Percentiles rank a stretch among this genome's conserved stretches.
Conservation (phyloP, 2,329 filamentous ascomycete genomes). For the Cadophora sp. region DNA sequence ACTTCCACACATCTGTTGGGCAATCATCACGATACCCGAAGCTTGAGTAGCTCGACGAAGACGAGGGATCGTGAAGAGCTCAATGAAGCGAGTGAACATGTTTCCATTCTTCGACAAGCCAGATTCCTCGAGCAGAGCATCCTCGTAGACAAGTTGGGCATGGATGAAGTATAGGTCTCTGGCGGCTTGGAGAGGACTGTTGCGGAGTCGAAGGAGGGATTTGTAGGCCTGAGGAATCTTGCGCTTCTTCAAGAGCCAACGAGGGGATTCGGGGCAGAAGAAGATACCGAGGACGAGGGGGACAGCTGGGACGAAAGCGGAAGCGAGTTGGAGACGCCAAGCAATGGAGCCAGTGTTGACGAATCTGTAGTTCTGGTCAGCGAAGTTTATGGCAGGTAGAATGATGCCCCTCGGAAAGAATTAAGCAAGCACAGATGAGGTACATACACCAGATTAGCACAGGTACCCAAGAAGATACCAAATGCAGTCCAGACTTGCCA, state of each 20-base stretch:
- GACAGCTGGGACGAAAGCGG: constrained; percentile 69
- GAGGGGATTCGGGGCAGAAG: constrained; percentile 69
- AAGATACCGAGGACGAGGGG: constrained; percentile 64
- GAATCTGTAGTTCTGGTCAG: constrained; percentile 46
- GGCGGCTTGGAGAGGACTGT: constrained; percentile 64
- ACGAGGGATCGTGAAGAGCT: constrained; percentile 74
- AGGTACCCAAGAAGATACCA: constrained; percentile 65
- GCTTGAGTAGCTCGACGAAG: constrained; percentile 76
- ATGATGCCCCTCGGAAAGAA: too few species aligned
- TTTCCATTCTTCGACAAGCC: constrained; percentile 52
- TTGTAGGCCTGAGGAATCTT: constrained; percentile 55
- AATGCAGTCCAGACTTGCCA: constrained; percentile 62
- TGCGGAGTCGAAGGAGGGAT: constrained; percentile 63
- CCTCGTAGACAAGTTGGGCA: constrained; percentile 57
- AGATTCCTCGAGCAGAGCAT: constrained; percentile 49
- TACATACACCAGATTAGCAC: constrained; percentile 50
- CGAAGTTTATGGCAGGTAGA: too few species aligned
- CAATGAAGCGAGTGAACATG: constrained; percentile 63
- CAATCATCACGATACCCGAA: constrained; percentile 71
- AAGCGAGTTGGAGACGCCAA: constrained; percentile 70
- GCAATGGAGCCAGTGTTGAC: constrained; percentile 63
- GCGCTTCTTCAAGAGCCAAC: constrained; percentile 63
- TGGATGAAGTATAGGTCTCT: constrained; percentile 69
- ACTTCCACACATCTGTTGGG: constrained; percentile 49
- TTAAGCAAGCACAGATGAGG: too few species aligned